Base-by-base conservation (phyloP, 164 flowering plant genomes). In the Magnolia kwangsiensis region DNA sequence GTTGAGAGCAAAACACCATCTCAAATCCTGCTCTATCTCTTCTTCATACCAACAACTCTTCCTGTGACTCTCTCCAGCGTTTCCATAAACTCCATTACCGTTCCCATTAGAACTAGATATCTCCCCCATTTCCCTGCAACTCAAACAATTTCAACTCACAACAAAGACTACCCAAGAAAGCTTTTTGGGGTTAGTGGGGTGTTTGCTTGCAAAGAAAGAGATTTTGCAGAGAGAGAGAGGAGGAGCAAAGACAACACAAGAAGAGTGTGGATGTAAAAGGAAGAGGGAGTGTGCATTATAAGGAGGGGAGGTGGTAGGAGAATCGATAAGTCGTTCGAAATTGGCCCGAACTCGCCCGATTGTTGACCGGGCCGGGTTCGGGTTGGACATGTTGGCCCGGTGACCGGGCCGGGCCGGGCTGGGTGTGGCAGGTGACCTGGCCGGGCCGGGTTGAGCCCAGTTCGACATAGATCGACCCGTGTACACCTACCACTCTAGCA, bases 31-130 rank as follows among this genome's bases (percentile, higher is more conserved):
- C 76, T 94, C 97, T 80, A 94, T 92, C 82, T 91, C 97, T 84
- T 94, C 97, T 79, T 94, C 98, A 82, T 92, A 94, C 98, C 98
- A 94, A 77, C 97, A 94, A 73, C 95, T 88, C 87, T 87, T 94
- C 78, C 98, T 89, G 58, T 86, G 87, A 18, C 83, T 88, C 74
- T 75, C 83, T 5, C 78, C 82, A 20, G 71, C 71, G 50, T 13
- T 66, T 23, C 31, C 71, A 66, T 50, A 21, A 50, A 69, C 70
- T 51, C 82, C 80, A 69, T 84, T 83, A 19, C 86, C 91, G 86
- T 84, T 83, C 24, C 86, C 91, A 87, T 83, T 88, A 2, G 86
- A 78, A 70, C 78, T 79, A 66, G 90, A 79, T 78, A 90, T 75
- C 51, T 89, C 93, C 72, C 88, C 93, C 96, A 91, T 91, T 75